Evolutionary conservation across 2,329 filamentous ascomycete genomes (phyloP).

Genomic region (Tolypocladium sp.): DNA sequence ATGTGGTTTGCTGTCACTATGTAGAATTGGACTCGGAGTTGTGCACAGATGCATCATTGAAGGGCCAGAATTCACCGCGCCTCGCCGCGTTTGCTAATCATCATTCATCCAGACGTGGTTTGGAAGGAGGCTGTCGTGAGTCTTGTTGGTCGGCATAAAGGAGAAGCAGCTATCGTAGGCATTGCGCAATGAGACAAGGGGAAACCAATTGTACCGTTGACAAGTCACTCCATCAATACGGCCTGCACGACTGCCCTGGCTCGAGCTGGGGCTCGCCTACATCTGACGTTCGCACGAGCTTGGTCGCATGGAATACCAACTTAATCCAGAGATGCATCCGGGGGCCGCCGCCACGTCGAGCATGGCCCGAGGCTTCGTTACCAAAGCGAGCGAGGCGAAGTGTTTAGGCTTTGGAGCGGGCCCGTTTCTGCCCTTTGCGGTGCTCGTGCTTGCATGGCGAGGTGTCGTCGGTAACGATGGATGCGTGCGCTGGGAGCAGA

Average conservation of each 20-base stretch:
- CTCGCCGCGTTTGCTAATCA: neutral
- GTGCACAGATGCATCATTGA: neutral
- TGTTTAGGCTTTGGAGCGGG: neutral
- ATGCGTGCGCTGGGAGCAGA: neutral
- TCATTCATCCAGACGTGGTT: too few relatives aligned
- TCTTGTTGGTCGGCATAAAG: neutral
- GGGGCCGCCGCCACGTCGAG: too few relatives aligned
- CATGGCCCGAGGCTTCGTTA: too few relatives aligned
- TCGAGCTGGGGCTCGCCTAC: neutral
- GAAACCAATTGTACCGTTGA: neutral
- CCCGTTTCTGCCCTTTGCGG: neutral
- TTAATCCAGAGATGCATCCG: too few relatives aligned
- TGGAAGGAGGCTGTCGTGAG: neutral
- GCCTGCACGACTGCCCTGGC: neutral
- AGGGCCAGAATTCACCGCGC: neutral
- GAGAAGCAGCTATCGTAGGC: neutral
- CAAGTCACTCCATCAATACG: neutral
- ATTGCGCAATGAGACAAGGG: neutral
- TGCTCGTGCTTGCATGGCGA: neutral
- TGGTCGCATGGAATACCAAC: neutral
- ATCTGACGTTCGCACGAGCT: neutral
- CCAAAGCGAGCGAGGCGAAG: neutral
- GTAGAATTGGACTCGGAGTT: neutral
- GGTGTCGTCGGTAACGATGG: neutral
- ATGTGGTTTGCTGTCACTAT: neutral